Conservation (phyloP, 257 asterid species). For the Jacaranda mimosifolia region DNA sequence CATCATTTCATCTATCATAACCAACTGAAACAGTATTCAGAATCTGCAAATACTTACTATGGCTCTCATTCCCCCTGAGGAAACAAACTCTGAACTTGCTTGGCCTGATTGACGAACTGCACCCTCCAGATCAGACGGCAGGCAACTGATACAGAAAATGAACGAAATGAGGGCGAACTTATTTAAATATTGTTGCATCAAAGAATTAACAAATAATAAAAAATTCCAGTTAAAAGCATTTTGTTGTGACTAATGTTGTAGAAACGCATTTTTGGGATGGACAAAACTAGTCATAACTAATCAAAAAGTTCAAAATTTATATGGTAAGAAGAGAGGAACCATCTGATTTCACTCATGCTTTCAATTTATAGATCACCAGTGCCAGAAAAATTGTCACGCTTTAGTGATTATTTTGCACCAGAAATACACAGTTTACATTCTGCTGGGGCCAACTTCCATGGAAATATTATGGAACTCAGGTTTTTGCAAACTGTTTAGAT, state of each 20-base stretch:
- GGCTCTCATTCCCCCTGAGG: conserved; percentile 90
- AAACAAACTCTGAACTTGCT: conserved; percentile 84
- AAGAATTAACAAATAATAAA: not conserved
- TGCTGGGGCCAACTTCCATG: not conserved
- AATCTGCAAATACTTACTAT: conserved; percentile 58
- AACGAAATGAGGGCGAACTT: conserved; percentile 14
- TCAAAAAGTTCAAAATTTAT: not conserved
- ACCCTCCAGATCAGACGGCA: conserved; percentile 96
- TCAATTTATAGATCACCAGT: not conserved
- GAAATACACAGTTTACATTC: not conserved
- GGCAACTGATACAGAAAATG: conserved; percentile 67
- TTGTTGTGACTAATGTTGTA: not conserved
- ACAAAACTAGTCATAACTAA: not conserved
- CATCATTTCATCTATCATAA: conserved; percentile 25
- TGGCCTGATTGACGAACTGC: conserved; percentile 91
- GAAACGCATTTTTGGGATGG: not conserved
- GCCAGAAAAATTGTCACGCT: not conserved
- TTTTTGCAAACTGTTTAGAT: not conserved
- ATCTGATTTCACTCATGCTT: not conserved
- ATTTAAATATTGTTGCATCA: not conserved
- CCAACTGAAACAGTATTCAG: conserved; percentile 14
- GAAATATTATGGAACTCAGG: not conserved
- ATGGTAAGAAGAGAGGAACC: not conserved
- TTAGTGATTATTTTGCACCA: not conserved
- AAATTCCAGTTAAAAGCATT: not conserved